phyloP scores from a whole-genome alignment of 2,329 filamentous ascomycete genomes.

The Didymellaceae sp. region DNA sequence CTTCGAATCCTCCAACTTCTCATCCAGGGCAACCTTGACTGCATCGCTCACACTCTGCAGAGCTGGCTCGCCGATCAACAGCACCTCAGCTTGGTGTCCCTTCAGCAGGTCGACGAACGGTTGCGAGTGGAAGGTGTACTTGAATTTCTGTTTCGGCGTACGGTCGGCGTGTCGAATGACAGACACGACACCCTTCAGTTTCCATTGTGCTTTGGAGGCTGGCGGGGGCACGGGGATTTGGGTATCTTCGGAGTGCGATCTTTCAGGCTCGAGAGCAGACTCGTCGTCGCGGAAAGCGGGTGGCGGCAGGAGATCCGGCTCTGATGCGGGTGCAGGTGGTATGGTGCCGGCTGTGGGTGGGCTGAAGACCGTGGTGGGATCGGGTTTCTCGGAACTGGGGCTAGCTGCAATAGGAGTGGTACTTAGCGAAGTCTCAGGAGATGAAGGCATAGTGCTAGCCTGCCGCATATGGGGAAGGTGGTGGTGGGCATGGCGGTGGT shows the following conservation, averaged over 20 bases:
- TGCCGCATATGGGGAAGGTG: conserved; percentile 46
- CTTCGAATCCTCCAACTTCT: conserved; percentile 80
- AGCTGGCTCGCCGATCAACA: conserved; percentile 90
- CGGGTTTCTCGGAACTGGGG: conserved; percentile 51
- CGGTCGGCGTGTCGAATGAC: conserved; percentile 96
- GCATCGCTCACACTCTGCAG: conserved; percentile 87
- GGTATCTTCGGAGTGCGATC: conserved; percentile 42
- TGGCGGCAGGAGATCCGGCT: conserved; percentile 42
- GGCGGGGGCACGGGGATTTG: conserved; percentile 53
- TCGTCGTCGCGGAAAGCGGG: conserved; percentile 37
- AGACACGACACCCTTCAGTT: conserved; percentile 95
- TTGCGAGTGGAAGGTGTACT: conserved; percentile 97
- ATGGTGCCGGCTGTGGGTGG: conserved; percentile 20
- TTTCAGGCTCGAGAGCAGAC: conserved; percentile 23
- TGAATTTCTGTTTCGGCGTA: conserved; percentile 98
- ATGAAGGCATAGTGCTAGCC: conserved; percentile 47
- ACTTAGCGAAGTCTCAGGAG: conserved; percentile 54
- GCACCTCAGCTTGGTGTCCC: conserved; percentile 93
- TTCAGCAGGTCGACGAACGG: conserved; percentile 95
- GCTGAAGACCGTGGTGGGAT: conserved; percentile 26
- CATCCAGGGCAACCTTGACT: conserved; percentile 78
- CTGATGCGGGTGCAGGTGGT: conserved; percentile 34
- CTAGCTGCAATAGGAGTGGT: conserved; percentile 53
- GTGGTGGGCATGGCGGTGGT: conserved; percentile 51
- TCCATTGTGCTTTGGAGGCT: conserved; percentile 90